phyloP scores from a whole-genome alignment of 352 stramenopile genomes.

The Phytophthora podocarpi region DNA sequence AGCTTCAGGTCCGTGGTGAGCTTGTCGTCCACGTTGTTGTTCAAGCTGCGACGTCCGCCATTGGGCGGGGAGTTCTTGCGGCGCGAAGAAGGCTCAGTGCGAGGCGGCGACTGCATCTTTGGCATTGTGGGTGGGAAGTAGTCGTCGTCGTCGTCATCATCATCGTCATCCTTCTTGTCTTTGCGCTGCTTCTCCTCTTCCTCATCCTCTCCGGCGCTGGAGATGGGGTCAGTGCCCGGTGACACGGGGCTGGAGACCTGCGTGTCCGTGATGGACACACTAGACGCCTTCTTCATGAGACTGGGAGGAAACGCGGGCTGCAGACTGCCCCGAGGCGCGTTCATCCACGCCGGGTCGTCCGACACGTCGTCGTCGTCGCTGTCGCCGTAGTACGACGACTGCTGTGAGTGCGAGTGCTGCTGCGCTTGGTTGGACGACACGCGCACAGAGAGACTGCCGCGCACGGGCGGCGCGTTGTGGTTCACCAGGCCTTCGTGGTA shows the following conservation, averaged over 20 bases:
- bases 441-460: conserved; percentile 41
- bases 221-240: conserved; percentile 23
- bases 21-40: conserved; percentile 18
- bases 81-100: not conserved
- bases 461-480: conserved; percentile 39
- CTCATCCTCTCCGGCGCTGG: conserved; percentile 38
- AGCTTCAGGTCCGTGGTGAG: conserved; percentile 24
- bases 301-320: conserved; percentile 57
- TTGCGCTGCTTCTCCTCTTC: conserved; percentile 29
- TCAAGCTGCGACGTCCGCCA: conserved; percentile 25
- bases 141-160: conserved; percentile 38
- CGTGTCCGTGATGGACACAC: conserved; percentile 35
- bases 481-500: conserved; percentile 58
- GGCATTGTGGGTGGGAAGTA: conserved; percentile 29
- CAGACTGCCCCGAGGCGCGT: conserved; percentile 58
- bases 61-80: conserved; percentile 11
- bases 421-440: conserved; percentile 21
- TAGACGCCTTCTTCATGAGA: conserved; percentile 70
- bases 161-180: conserved; percentile 30
- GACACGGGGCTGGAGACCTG: conserved; percentile 36
- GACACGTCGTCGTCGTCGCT: conserved; percentile 67
- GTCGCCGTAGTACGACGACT: conserved; percentile 36
- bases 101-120: conserved; percentile 15
- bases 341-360: conserved; percentile 76
- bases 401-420: conserved; percentile 26